Conservation (phyloP, 257 asterid species). For the Solanum chmielewskii region DNA sequence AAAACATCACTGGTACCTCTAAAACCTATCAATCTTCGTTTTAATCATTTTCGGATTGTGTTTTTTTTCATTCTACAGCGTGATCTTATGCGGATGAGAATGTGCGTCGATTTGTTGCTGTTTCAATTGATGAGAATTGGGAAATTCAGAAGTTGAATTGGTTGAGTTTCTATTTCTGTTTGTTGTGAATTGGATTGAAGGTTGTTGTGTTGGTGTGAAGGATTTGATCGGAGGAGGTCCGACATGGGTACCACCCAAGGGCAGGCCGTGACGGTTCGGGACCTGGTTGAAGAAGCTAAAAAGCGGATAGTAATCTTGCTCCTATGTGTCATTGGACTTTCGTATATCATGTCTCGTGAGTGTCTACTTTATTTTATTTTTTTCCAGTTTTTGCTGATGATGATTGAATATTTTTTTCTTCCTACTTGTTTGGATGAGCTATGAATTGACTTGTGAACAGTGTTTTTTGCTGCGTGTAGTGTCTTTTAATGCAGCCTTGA, state of each 20-base stretch:
- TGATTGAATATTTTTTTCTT: neutral
- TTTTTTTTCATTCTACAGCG: neutral
- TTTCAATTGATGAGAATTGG: neutral
- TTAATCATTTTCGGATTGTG: neutral
- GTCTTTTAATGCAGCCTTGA: neutral
- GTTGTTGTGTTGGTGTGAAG: neutral
- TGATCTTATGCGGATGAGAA: neutral
- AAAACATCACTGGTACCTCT: neutral
- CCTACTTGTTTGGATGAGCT: neutral
- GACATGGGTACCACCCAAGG: constrained; percentile 27
- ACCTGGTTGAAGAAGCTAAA: constrained; percentile 46
- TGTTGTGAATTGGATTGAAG: neutral
- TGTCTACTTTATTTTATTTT: neutral
- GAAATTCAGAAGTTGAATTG: neutral
- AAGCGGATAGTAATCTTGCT: constrained; percentile 33
- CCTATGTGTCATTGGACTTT: constrained; percentile 36
- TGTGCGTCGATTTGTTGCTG: neutral
- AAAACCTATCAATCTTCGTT: neutral
- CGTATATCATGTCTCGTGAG: constrained; percentile 48
- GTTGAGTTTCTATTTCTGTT: neutral
- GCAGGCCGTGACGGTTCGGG: constrained; percentile 21
- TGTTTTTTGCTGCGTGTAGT: neutral
- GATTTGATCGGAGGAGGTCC: constrained; percentile 3
- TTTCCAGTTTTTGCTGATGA: neutral
- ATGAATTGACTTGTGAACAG: neutral